Evolutionary conservation across 345 rosid species (phyloP).

Genomic region (Hibiscus trionum): DNA sequence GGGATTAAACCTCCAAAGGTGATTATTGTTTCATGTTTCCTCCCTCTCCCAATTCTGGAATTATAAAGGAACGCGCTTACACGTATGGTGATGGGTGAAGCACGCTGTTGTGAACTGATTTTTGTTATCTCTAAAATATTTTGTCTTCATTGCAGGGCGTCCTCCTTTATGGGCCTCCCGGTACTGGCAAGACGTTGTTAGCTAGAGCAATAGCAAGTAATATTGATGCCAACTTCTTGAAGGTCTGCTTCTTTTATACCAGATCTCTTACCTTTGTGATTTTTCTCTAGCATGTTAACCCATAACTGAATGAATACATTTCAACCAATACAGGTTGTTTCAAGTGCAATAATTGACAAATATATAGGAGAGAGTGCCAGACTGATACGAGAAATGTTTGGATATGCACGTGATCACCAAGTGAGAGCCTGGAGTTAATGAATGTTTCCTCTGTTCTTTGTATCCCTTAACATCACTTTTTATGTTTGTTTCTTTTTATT

Average conservation of each 20-base stretch:
- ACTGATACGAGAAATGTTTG: slow-evolving; percentile 93
- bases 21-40: slow-evolving; percentile 1
- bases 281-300: not conserved
- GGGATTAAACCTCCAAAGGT: slow-evolving; percentile 75
- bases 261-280: not conserved
- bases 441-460: not conserved
- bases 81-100: not conserved
- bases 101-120: not conserved
- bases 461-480: not conserved
- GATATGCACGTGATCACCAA: slow-evolving; percentile 96
- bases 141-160: slow-evolving; percentile 40
- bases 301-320: slow-evolving; percentile 1
- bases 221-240: slow-evolving; percentile 21
- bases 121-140: slow-evolving; percentile 5
- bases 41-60: not conserved
- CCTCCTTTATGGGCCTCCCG: not conserved
- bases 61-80: not conserved
- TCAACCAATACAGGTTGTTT: slow-evolving; percentile 50
- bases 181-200: not conserved
- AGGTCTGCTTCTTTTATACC: slow-evolving; percentile 37
- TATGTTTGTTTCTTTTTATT: slow-evolving; percentile 7
- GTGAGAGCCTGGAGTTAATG: slow-evolving; percentile 29
- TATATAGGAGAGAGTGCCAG: slow-evolving; percentile 98
- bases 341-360: slow-evolving; percentile 94
- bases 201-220: not conserved